phyloP scores from a whole-genome alignment of 2,329 filamentous ascomycete genomes.

The Gnomoniopsis sp. region DNA sequence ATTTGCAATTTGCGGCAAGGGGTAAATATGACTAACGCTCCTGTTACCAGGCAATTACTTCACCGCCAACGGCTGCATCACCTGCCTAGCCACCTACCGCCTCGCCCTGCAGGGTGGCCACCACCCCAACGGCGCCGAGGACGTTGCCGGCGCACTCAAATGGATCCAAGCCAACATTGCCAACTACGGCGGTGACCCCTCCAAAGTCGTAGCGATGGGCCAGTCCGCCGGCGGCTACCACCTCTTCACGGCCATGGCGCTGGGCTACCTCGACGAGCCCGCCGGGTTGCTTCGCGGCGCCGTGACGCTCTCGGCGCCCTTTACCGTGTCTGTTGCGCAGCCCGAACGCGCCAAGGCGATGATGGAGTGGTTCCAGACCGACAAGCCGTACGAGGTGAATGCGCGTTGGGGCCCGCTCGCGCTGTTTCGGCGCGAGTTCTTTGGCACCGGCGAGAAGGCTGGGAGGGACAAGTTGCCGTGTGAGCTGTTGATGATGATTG shows the following conservation, averaged over 20 bases:
- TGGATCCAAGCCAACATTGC: slow-evolving; percentile 22
- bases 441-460: neutral
- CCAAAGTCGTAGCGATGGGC: slow-evolving; percentile 17
- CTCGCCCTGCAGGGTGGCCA: slow-evolving; percentile 19
- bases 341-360: neutral
- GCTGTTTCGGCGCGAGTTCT: slow-evolving; percentile 12
- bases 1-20: too few species aligned
- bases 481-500: slow-evolving; percentile 16
- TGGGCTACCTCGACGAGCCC: slow-evolving; percentile 14
- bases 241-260: slow-evolving; percentile 16
- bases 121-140: slow-evolving; percentile 19
- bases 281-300: slow-evolving; percentile 10
- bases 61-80: slow-evolving; percentile 23
- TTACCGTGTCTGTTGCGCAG: neutral
- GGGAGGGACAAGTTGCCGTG: slow-evolving; percentile 1
- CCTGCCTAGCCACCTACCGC: slow-evolving; percentile 24
- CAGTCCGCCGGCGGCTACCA: slow-evolving; percentile 20
- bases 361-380: slow-evolving; percentile 10
- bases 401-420: slow-evolving; percentile 4
- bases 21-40: neutral
- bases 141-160: slow-evolving; percentile 13
- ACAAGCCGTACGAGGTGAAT: slow-evolving; percentile 9
- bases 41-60: slow-evolving; percentile 21
- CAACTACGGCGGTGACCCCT: slow-evolving; percentile 20
- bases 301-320: slow-evolving; percentile 17